These are phyloP conservation scores for Apostasia ramifera DNA, from an alignment of 106 monocot genomes.

Conservation along the genomic window DNA sequence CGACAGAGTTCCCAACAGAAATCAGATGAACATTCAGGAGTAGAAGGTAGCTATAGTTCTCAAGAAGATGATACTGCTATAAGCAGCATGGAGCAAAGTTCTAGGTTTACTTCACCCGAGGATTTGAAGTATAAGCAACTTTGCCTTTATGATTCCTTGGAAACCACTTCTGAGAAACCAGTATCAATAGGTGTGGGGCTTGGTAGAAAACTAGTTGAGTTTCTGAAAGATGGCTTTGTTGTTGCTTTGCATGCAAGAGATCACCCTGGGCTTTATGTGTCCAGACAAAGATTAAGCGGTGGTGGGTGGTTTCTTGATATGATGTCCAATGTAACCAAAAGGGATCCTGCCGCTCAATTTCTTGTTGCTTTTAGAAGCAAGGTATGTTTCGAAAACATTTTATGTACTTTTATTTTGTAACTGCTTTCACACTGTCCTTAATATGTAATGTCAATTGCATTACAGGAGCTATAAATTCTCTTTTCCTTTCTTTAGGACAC, in stretches of 20 bases:
- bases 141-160: constrained; percentile 47
- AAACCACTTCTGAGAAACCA: constrained; percentile 41
- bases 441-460: too few relatives aligned
- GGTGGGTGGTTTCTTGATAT: constrained; percentile 83
- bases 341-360: constrained; percentile 94
- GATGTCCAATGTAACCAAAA: constrained; percentile 73
- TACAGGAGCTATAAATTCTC: too few relatives aligned
- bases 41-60: constrained; percentile 55
- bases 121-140: constrained; percentile 64
- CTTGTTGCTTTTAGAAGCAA: constrained; percentile 72
- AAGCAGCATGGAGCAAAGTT: constrained; percentile 70
- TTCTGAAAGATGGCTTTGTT: constrained; percentile 74
- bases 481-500: constrained; percentile 33
- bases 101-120: constrained; percentile 88
- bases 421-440: too few relatives aligned
- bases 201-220: constrained; percentile 29
- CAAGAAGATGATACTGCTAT: constrained; percentile 63
- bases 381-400: constrained; percentile 27
- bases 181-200: constrained; percentile 2
- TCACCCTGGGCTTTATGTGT: constrained; percentile 50
- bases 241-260: constrained; percentile 65
- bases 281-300: constrained; percentile 64
- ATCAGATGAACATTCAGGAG: constrained; percentile 54
- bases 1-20: constrained; percentile 64
- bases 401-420: neutral